Conservation (phyloP, 2,329 filamentous ascomycete genomes). For the Hypoxylon sp. region DNA sequence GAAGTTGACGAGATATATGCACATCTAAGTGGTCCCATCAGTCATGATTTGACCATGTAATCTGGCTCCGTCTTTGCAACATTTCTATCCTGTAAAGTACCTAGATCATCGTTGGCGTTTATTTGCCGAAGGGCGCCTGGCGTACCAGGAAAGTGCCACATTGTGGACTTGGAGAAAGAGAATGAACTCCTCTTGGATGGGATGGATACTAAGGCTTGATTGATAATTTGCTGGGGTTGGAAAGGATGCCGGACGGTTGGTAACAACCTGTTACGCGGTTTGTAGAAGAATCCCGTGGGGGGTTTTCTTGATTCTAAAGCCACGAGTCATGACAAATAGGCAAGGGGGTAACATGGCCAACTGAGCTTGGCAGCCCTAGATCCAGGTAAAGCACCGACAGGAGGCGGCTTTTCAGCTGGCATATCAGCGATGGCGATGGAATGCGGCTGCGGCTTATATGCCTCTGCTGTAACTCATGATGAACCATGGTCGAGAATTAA, state of each 20-base stretch:
- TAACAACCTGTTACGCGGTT: constrained; percentile 38
- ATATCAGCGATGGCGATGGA: constrained; percentile 34
- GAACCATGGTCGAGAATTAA: constrained; percentile 40
- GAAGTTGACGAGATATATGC: neutral
- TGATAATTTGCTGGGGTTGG: constrained; percentile 24
- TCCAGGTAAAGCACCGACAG: constrained; percentile 39
- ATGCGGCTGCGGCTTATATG: constrained; percentile 44
- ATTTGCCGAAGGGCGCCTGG: constrained; percentile 17
- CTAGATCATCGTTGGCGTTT: constrained; percentile 14
- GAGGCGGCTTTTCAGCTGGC: constrained; percentile 27
- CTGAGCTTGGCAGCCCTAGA: constrained; percentile 36
- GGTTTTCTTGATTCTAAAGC: constrained; percentile 18
- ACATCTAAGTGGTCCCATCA: neutral
- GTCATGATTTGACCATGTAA: constrained; percentile 18
- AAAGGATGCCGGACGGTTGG: constrained; percentile 23
- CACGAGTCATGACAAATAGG: constrained; percentile 29
- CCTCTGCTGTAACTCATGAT: constrained; percentile 19
- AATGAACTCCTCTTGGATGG: constrained; percentile 23
- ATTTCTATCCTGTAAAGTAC: constrained; percentile 8
- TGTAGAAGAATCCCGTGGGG: constrained; percentile 36
- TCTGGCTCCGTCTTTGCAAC: constrained; percentile 7
- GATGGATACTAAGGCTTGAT: constrained; percentile 24
- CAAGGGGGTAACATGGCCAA: constrained; percentile 28
- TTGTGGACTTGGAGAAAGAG: constrained; percentile 15
- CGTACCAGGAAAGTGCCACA: constrained; percentile 11